A percentile compares a stretch with the other conserved stretches of the same genome.
These are phyloP conservation scores for Coemansia sp. DNA, from an alignment of 192 early-diverging fungal genomes.

Conservation along the genomic window DNA sequence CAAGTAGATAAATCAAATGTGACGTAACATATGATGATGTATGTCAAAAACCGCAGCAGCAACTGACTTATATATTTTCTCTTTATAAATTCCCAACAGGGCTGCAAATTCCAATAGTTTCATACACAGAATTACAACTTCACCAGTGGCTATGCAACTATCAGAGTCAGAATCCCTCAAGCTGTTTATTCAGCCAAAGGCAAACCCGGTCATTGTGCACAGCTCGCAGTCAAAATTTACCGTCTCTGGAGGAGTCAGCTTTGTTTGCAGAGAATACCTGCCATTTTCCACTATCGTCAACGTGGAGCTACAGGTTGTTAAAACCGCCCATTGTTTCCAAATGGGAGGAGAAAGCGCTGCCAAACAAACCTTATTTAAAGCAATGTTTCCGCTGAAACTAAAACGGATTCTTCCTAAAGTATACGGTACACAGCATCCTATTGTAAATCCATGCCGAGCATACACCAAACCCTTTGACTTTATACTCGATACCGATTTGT, in stretches of 20 bases:
- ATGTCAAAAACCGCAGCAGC: constrained; percentile 6
- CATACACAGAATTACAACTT: neutral
- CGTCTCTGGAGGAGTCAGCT: no score
- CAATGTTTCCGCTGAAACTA: neutral
- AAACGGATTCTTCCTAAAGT: no score
- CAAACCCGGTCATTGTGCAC: no score
- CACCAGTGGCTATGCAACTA: neutral
- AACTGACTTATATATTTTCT: neutral
- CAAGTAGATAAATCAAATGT: neutral
- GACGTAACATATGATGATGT: neutral
- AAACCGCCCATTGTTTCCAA: neutral
- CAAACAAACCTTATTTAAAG: neutral
- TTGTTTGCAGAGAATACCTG: no score
- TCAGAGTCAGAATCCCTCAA: neutral
- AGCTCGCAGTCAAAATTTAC: no score
- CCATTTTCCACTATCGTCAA: neutral
- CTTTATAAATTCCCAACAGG: neutral
- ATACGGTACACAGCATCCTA: neutral
- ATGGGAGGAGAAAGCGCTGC: neutral
- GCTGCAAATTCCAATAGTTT: neutral
- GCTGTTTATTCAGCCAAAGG: no score
- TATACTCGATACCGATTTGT: neutral
- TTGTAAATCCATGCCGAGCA: neutral
- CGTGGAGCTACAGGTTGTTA: neutral
- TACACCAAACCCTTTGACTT: neutral